Conservation (phyloP, 176 grass and related monocot genomes). For the Avena eriantha region DNA sequence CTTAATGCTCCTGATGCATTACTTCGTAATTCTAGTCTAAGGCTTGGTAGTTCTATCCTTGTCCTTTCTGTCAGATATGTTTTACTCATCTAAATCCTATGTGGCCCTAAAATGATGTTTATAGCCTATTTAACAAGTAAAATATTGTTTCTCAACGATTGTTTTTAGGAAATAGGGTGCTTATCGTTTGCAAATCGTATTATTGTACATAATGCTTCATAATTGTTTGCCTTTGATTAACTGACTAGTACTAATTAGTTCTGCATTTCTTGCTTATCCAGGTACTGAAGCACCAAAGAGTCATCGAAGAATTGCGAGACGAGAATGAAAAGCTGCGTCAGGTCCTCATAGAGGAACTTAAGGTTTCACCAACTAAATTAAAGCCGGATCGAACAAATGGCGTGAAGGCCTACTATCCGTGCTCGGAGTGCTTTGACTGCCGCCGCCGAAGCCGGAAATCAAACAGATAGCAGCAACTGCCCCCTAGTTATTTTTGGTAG, state of each 20-base stretch:
- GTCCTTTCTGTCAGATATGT: conserved; percentile 8
- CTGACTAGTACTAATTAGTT: conserved; percentile 19
- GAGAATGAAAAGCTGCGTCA: conserved; percentile 77
- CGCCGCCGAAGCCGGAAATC: conserved; percentile 65
- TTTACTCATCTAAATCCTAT: conserved; percentile 17
- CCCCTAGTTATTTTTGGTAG: neutral
- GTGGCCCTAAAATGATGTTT: neutral
- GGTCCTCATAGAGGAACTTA: conserved; percentile 82
- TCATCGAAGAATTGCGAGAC: conserved; percentile 71
- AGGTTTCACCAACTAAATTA: conserved; percentile 68
- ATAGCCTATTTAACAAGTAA: neutral
- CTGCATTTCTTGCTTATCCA: conserved; percentile 40
- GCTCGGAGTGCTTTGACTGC: conserved; percentile 93
- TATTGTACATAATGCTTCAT: neutral
- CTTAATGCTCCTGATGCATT: neutral
- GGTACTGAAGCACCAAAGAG: conserved; percentile 82
- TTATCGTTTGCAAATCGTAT: conserved; percentile 20
- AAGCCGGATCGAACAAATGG: conserved; percentile 35
- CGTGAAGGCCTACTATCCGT: conserved; percentile 62
- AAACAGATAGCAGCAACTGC: conserved; percentile 53
- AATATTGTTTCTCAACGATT: neutral
- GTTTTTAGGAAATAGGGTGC: neutral
- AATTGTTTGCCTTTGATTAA: conserved; percentile 4
- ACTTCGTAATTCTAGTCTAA: conserved; percentile 16
- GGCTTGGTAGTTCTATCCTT: neutral